phyloP scores from a whole-genome alignment of 768 basidiomycete genomes.

The Russula abietina region DNA sequence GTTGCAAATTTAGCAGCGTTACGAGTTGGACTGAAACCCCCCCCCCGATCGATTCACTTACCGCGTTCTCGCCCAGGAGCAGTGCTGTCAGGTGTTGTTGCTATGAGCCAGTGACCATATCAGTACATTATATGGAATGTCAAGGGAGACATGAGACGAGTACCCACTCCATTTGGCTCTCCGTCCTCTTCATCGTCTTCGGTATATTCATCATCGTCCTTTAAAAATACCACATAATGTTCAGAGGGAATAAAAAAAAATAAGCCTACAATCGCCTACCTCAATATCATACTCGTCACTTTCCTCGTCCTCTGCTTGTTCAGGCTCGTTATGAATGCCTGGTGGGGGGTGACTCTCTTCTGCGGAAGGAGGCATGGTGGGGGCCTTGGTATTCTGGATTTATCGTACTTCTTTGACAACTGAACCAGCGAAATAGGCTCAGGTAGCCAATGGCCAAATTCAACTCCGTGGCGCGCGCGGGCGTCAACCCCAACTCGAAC shows the following conservation, averaged over 20 bases:
- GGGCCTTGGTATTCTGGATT: background rate
- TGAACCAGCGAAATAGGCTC: constrained; percentile 10
- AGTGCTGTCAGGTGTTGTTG: constrained; percentile 9
- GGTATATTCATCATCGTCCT: constrained; percentile 2
- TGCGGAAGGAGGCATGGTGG: constrained; percentile 4
- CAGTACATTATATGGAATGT: background rate
- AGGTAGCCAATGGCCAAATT: background rate
- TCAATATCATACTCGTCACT: constrained; percentile 18
- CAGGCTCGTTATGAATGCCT: background rate
- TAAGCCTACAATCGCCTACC: background rate
- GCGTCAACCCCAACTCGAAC: background rate
- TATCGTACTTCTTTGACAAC: constrained; percentile 3
- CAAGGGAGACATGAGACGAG: background rate
- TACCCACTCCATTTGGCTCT: constrained; percentile 16
- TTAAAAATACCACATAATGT: background rate
- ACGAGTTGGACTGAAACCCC: background rate
- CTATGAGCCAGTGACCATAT: background rate
- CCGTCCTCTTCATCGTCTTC: constrained; percentile 5
- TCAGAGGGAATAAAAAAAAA: background rate
- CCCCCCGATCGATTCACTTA: background rate
- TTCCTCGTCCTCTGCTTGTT: constrained; percentile 13
- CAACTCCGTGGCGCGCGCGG: constrained; percentile 9
- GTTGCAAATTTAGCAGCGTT: background rate
- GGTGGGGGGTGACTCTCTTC: constrained; percentile 2
- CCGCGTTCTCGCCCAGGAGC: background rate